Base-by-base conservation (phyloP, 2,329 filamentous ascomycete species). In the Aspergillus vadensis region DNA sequence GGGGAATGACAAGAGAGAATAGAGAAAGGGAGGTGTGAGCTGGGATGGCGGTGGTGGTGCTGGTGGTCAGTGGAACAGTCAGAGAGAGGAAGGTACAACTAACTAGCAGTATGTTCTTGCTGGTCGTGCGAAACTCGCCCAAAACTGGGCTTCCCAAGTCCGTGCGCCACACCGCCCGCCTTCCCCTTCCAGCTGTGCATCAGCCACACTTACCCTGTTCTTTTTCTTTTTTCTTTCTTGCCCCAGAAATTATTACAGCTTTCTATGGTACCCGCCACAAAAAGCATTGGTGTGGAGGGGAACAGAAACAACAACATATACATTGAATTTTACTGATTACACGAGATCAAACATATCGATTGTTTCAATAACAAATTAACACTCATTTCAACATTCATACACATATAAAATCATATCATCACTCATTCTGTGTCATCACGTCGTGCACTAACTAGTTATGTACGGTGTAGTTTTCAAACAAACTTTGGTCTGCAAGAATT, bases 151-250 rank as follows among this genome's bases (percentile, higher is more conserved):
- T 49, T 49, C 44, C 44, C 23, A 27, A 27, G 61, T 39, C 55
- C 54, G 61, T 67, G 64, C 65, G 65, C 65, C 65, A 67, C 63
- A 64, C 64, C 54, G 58, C 56, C 30, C 17, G 27, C 49, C 39
- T 30, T 48, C 32, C 27, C 27, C 50, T 43, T 53, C 56, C 62
- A 23, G 19, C 44, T 48, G 6, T 30, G 27, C 44, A 21, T 49
- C 23, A 30, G 59, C 62, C 62, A 62, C 39, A 30, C 17, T 27
- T 47, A 32, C 25, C 30, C 19, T 15, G 32, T 9, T 60, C 43
- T 44, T 23, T 5, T 12, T 17, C 10, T 30, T 23, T 15, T 14
- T 12, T 30, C 12, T 53, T n/a, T 53, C 32, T 39, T 30, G 36
- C 51, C 51, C 51, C 50, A 39, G 50, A 19, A 52, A 30, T 39